Percentiles rank a stretch among this genome's conserved stretches.
Conservation (phyloP, 2,329 filamentous ascomycete genomes). For the Ophiostoma ulmi region DNA sequence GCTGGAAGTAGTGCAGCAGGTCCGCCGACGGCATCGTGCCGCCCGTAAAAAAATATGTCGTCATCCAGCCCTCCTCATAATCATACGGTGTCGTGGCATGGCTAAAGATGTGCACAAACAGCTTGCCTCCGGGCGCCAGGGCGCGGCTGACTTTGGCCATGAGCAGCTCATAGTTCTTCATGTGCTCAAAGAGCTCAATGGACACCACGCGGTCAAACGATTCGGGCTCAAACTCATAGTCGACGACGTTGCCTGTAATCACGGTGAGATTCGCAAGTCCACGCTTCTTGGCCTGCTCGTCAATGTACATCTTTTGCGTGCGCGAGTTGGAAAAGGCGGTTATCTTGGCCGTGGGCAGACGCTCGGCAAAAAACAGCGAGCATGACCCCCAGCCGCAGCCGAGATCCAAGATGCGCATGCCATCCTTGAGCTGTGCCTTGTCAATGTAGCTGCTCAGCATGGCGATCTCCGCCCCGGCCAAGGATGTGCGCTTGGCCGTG, state of each 20-base stretch:
- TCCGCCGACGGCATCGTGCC: constrained; percentile 67
- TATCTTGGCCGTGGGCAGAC: constrained; percentile 56
- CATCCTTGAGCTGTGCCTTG: constrained; percentile 54
- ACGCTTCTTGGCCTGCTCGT: constrained; percentile 51
- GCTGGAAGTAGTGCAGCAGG: constrained; percentile 61
- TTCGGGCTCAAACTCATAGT: constrained; percentile 56
- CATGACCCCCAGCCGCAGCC: constrained; percentile 67
- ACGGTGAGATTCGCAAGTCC: constrained; percentile 56
- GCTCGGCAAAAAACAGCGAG: constrained; percentile 60
- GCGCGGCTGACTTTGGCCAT: constrained; percentile 58
- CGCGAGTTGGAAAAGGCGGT: constrained; percentile 65
- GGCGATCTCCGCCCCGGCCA: constrained; percentile 60
- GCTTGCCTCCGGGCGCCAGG: constrained; percentile 58
- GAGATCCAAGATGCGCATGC: constrained; percentile 58
- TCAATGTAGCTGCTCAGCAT: constrained; percentile 62
- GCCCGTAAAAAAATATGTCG: constrained; percentile 66
- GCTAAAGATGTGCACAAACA: constrained; percentile 65
- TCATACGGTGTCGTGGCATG: constrained; percentile 63
- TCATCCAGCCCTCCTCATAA: constrained; percentile 70
- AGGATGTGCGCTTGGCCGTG: constrained; percentile 47
- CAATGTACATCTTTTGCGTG: constrained; percentile 64
- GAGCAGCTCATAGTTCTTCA: constrained; percentile 68
- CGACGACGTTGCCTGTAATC: constrained; percentile 62
- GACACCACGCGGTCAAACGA: constrained; percentile 61
- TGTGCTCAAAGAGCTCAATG: constrained; percentile 69